Evolutionary conservation across 129 eudicot genomes (phyloP).

Genomic region (Arctium minus): DNA sequence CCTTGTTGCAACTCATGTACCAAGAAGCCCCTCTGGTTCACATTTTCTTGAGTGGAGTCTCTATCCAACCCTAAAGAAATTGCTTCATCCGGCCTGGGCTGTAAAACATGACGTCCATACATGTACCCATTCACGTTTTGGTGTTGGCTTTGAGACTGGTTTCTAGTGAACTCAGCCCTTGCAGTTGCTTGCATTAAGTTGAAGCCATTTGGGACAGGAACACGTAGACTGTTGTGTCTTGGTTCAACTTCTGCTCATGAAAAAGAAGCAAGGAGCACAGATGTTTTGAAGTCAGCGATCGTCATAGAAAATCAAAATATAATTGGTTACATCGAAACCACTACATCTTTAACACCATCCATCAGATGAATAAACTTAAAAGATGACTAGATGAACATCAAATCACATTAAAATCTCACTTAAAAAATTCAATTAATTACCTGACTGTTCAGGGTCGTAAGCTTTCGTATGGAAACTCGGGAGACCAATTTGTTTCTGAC

Average conservation of each 20-base stretch:
- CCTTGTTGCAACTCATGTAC: constrained; percentile 49
- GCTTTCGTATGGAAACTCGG: constrained; percentile 45
- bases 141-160: constrained; percentile 47
- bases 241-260: constrained; percentile 57
- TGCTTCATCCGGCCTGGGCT: constrained; percentile 57
- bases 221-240: constrained; percentile 45
- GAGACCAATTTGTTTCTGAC: constrained; percentile 49
- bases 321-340: neutral
- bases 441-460: constrained; percentile 54
- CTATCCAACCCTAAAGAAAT: constrained; percentile 60
- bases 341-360: neutral
- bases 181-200: constrained; percentile 43
- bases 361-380: neutral
- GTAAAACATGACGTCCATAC: constrained; percentile 50
- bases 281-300: neutral
- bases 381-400: neutral
- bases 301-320: neutral
- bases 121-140: constrained; percentile 51
- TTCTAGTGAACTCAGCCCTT: constrained; percentile 54
- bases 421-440: constrained; percentile 28
- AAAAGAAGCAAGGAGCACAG: neutral
- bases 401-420: neutral
- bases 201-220: constrained; percentile 50
- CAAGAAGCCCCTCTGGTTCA: constrained; percentile 53
- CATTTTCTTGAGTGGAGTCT: constrained; percentile 50